Evolutionary conservation across 2,329 filamentous ascomycete genomes (phyloP), one percentile per base, ranked within the genome.

Genomic region (Sporothrix protearum): DNA sequence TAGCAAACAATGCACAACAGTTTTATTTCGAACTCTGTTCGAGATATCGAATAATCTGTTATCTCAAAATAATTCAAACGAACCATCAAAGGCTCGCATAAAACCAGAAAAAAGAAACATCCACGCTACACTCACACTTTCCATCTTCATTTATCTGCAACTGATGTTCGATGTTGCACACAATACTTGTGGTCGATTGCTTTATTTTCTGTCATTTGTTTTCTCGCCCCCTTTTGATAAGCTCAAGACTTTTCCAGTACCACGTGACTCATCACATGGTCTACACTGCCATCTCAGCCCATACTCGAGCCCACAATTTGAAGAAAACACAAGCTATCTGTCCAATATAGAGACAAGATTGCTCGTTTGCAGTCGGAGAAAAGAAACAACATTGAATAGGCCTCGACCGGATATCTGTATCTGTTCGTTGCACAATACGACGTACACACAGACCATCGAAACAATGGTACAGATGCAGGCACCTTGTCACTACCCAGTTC

Each of bases 211-310:
- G 9, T 28, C 6, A 22, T 22, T 64, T 47, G 55, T 61, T 61
- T 36, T 61, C 55, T 25, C 45, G 33, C 59, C 59, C 59, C 59
- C 36, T 64, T 64, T 64, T 61, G 53, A 19, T 33, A 16, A 39
- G 25, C 12, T 61, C 25, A 19, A 1, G 12, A 28, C 30, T 10
- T 22, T 36, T 36, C 25, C 1, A 12, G 2, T 8, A 42, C n/a
- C 57, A 61, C 57, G 33, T 61, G 57, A 61, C 33, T 5, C 8
- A 19, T 61, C 57, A 61, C 57, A 61, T 57, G 33, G 3, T 14
- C 4, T 12, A 10, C 2, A 9, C 12, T 61, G 10, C 30, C 16
- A 19, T 16, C 10, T 2, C 5, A 19, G 1, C 4, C 16, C 5
- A 30, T 6, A 33, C 53, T 36, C 28, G 4, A 57, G 6, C 28